Evolutionary conservation across 495 filamentous ascomycete genomes (phyloP).

Genomic region (Penicillium turbatum): DNA sequence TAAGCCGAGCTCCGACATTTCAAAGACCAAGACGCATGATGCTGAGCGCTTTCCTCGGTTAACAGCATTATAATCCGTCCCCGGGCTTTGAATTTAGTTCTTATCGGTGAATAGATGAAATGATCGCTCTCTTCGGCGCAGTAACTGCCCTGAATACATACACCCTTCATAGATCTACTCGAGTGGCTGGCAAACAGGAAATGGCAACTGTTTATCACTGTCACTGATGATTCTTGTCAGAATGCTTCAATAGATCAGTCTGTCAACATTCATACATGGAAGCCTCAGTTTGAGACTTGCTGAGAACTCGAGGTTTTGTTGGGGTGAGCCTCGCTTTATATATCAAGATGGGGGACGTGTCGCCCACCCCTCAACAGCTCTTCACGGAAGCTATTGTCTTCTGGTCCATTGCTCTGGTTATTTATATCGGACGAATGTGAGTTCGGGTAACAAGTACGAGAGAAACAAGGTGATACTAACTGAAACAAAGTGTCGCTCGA

Average conservation of each 20-base stretch:
- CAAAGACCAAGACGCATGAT: slow-evolving; percentile 14
- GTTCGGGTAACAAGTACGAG: background rate
- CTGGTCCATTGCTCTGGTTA: slow-evolving; percentile 31
- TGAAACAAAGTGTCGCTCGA: slow-evolving; percentile 22
- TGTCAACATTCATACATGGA: background rate
- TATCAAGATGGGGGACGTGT: slow-evolving; percentile 32
- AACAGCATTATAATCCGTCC: background rate
- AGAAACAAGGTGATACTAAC: slow-evolving; percentile 11
- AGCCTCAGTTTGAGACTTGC: background rate
- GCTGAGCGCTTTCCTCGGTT: slow-evolving; percentile 10
- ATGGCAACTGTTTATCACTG: background rate
- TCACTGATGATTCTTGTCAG: background rate
- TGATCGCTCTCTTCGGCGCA: background rate
- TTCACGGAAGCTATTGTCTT: slow-evolving; percentile 31
- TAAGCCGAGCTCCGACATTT: slow-evolving; percentile 17
- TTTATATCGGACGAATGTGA: slow-evolving; percentile 35
- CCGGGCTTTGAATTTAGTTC: slow-evolving; percentile 3
- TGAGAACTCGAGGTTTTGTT: background rate
- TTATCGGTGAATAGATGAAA: slow-evolving; percentile 12
- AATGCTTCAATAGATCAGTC: background rate
- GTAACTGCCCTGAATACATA: background rate
- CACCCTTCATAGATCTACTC: background rate
- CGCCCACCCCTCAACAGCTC: slow-evolving; percentile 32
- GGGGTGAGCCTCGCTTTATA: slow-evolving; percentile 2
- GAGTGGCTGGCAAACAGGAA: background rate